Conservation (phyloP, 108 stramenopile genomes). For the Skeletonema menzelii region DNA sequence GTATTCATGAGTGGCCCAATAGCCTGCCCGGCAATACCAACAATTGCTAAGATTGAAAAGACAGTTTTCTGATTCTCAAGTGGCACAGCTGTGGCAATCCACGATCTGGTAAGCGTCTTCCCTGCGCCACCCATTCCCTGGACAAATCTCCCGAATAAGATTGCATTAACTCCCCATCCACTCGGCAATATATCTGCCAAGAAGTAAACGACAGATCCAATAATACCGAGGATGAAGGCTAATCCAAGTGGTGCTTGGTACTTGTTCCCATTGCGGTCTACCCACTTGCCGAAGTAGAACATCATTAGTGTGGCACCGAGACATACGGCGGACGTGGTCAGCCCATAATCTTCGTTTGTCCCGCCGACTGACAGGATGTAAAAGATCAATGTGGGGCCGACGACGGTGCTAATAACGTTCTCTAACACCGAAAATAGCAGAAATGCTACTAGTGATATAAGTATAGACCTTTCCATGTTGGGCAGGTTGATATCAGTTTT, state of each 20-base stretch:
- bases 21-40: slow-evolving; percentile 4
- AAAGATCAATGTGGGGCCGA: slow-evolving; percentile 24
- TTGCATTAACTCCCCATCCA: slow-evolving; percentile 1
- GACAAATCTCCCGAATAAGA: slow-evolving; percentile 14
- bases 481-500: too few species aligned
- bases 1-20: slow-evolving; percentile 15
- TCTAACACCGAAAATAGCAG: neutral
- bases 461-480: neutral
- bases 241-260: slow-evolving; percentile 11
- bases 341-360: slow-evolving; percentile 25
- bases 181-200: slow-evolving; percentile 4
- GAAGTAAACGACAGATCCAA: slow-evolving; percentile 26
- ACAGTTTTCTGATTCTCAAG: slow-evolving; percentile 7
- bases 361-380: slow-evolving; percentile 24
- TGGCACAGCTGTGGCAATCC: slow-evolving; percentile 17
- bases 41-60: slow-evolving; percentile 1
- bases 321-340: slow-evolving; percentile 7
- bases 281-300: slow-evolving; percentile 22
- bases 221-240: slow-evolving; percentile 9
- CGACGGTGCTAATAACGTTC: neutral
- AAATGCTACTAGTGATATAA: neutral
- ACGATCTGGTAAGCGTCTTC: neutral
- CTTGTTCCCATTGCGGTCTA: slow-evolving; percentile 21
- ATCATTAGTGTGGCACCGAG: slow-evolving; percentile 1
- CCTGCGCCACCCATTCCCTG: slow-evolving; percentile 14